Base-by-base conservation (phyloP, 805 yeast species). In the Myxozyma neglecta region DNA sequence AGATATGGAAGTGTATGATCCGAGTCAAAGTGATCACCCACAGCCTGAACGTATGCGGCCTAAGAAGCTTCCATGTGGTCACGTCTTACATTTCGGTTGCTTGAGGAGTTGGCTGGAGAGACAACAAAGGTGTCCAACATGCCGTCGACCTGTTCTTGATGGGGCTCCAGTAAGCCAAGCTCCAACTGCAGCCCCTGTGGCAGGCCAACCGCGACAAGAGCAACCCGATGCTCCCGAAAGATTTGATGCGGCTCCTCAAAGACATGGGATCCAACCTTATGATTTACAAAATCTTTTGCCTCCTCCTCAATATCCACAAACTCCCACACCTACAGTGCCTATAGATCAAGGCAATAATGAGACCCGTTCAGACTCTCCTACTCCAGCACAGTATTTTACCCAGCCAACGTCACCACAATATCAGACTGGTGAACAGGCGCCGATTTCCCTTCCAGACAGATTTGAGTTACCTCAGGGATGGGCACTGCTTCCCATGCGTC, bases 101-200 rank as follows among this genome's bases (percentile, higher is more conserved):
- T 80, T 94, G 64, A 88, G 90, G 70, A 87, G 88, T 67, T 94
- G 99, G 99, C 79, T 94, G 68, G 96, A 89, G 71, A 82, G 96
- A 66, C 90, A 97, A 0, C 93, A 87, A 68, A 83, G 84, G n/a
- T 94, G 99, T 76, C 99, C 99, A 1, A 84, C 92, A 57, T 94
- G 99, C 73, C 80, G 97, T 63, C 79, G 86, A 36, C 83, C 85
- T 10, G 96, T 90, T 1, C 80, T 84, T 65, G 77, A 71, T 11
- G 11, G 42, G 5, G 29, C 56, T 9, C 35, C 53, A 18, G 1
- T 44, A 3, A 18, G 16, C 5, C 42, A 35, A 2, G 18, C 51
- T 29, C 14, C 42, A 20, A 20, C 53, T 11, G 55, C 49, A 9
- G 42, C 47, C 35, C 44, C 46, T 49, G 16, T 42, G 45, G 45